Base-by-base conservation (phyloP, 257 asterid genomes). In the Capsicum chinense region DNA sequence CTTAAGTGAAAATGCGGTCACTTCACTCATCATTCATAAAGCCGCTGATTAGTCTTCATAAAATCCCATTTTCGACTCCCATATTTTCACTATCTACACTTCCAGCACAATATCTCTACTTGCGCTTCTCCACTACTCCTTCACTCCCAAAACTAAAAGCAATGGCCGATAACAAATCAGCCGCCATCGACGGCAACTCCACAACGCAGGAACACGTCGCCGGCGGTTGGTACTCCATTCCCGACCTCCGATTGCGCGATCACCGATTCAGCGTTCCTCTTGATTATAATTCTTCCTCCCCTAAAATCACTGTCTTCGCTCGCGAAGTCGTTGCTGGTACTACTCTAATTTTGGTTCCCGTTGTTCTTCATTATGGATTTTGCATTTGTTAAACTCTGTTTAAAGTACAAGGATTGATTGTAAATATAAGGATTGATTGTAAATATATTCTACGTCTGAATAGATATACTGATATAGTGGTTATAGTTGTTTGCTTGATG, bases 241-340 rank as follows among this genome's bases (percentile, higher is more conserved):
- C 98, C 88, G 99, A 94, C 42, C 94, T 95, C 88, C 97, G 97
- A 10, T 92, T 95, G 58, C 92, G 99, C 9, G 93, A 95, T 90
- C 98, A 95, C 85, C 86, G 90, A 21, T 95, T 95, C 92, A 90
- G 90, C 63, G 93, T 92, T n/a, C 98, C 99, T 42, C 97, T 95
- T 52, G 95, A 94, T 79, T 89, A 94, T 79, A 85, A 73, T 19
- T 16, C 63, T 60, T 44, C 88, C 73, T 86, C 93, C 6, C 85
- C 94, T 16, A 91, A 87, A 85, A 93, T 95, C 87, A 87, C 95
- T 21, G 85, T 95, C 84, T 95, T 95, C 83, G 97, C 90, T 85
- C 95, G 99, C 70, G 99, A 95, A 89, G 93, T 95, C 56, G 97
- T 94, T 60, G 84, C 95, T 59, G 97, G 99, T 95, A 90, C 13